Conservation (phyloP, 805 yeast species). For the Kuraishia borneana region DNA sequence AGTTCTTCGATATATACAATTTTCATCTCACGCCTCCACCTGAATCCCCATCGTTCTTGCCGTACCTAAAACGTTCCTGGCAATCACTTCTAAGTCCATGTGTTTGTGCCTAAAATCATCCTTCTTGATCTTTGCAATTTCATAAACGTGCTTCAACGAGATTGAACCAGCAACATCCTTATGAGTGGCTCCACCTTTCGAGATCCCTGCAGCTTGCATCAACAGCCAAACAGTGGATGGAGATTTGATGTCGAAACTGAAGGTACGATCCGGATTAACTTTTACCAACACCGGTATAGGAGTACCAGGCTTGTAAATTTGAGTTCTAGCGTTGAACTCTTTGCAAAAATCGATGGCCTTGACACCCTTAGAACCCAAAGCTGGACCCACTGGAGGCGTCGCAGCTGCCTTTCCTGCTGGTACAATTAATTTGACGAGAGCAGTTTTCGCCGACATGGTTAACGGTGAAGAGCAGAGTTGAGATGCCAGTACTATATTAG, state of each 20-base stretch:
- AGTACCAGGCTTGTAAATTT: conserved; percentile 70
- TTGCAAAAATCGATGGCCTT: conserved; percentile 98
- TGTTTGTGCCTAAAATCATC: conserved; percentile 71
- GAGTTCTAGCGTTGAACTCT: conserved; percentile 96
- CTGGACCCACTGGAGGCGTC: conserved; percentile 98
- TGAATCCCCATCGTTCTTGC: conserved; percentile 86
- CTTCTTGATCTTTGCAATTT: conserved; percentile 88
- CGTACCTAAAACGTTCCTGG: conserved; percentile 74
- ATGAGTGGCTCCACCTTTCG: conserved; percentile 60
- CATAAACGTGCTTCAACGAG: conserved; percentile 83
- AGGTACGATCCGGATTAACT: conserved; percentile 87
- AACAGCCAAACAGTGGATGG: conserved; percentile 89
- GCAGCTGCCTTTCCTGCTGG: conserved; percentile 99
- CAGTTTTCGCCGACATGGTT: conserved; percentile 25
- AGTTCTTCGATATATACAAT: not conserved
- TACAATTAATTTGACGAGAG: conserved; percentile 78
- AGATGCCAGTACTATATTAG: too few relatives aligned
- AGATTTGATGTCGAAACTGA: conserved; percentile 74
- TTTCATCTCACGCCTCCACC: conserved; percentile 45
- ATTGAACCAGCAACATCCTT: conserved; percentile 42
- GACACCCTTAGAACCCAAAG: conserved; percentile 95
- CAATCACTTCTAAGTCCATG: conserved; percentile 61
- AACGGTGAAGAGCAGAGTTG: too few relatives aligned
- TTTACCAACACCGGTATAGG: conserved; percentile 84
- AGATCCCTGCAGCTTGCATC: conserved; percentile 67